Evolutionary conservation across 352 stramenopile species (phyloP).

Genomic region (Phytophthora ohioensis): DNA sequence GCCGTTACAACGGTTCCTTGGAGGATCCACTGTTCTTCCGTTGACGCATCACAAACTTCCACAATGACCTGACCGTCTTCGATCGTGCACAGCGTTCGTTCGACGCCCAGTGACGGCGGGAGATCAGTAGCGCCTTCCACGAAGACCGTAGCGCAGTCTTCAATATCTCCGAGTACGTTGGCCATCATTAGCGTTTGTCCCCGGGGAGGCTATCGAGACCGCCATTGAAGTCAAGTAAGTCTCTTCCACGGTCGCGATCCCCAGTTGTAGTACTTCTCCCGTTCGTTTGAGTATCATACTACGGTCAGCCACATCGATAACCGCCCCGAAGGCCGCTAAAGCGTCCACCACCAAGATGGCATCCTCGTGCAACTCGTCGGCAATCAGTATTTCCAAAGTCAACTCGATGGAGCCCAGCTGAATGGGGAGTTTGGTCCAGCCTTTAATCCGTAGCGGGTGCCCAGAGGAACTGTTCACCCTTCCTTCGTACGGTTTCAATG

Average conservation of each 20-base stretch:
- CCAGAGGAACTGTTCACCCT: constrained; percentile 3
- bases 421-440: background rate
- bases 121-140: background rate
- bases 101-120: background rate
- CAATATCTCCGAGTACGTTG: background rate
- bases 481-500: background rate
- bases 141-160: background rate
- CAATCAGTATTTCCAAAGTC: background rate
- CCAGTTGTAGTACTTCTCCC: background rate
- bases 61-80: background rate
- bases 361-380: constrained; percentile 3
- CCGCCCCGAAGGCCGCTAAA: background rate
- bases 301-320: constrained; percentile 13
- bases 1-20: constrained; percentile 1
- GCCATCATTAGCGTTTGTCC: background rate
- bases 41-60: constrained; percentile 15
- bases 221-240: background rate
- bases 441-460: background rate
- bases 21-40: constrained; percentile 6
- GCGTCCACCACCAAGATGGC: constrained; percentile 12
- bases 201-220: background rate
- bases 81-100: background rate
- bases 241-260: constrained; percentile 1
- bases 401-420: background rate
- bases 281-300: constrained; percentile 5